Conservation (phyloP, 257 asterid species). For the Anisodus acutangulus region DNA sequence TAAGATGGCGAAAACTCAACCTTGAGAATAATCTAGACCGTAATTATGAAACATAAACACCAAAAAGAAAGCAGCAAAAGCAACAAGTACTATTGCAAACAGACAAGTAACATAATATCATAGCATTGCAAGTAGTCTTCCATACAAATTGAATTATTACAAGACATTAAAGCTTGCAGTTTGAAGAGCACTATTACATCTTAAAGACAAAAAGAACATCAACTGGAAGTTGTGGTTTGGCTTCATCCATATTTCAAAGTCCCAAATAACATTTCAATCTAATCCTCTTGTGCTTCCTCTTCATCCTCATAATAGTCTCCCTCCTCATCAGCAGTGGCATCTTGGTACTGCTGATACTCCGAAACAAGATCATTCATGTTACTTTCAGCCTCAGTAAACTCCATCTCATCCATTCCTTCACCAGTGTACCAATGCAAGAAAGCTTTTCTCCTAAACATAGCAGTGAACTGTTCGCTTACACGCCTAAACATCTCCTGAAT, state of each 20-base stretch:
- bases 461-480: slow-evolving; percentile 26
- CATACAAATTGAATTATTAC: slow-evolving; percentile 12
- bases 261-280: not conserved
- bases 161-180: not conserved
- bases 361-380: slow-evolving; percentile 28
- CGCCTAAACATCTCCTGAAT: slow-evolving; percentile 33
- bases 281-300: slow-evolving; percentile 23
- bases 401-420: slow-evolving; percentile 31
- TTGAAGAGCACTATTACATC: not conserved
- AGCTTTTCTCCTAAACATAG: slow-evolving; percentile 30
- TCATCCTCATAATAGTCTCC: slow-evolving; percentile 23
- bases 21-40: too few relatives aligned
- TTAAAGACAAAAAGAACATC: not conserved
- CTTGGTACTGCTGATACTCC: slow-evolving; percentile 27
- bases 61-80: not conserved
- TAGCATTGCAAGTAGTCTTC: not conserved
- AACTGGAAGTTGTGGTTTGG: slow-evolving; percentile 24
- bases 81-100: not conserved
- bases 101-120: not conserved
- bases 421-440: slow-evolving; percentile 32
- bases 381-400: slow-evolving; percentile 20
- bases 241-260: not conserved
- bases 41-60: too few relatives aligned
- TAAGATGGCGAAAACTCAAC: too few relatives aligned
- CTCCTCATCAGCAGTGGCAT: slow-evolving; percentile 23